These are phyloP conservation scores for Citrus unshiu DNA, from an alignment of 345 rosid genomes.

Conservation along the genomic window DNA sequence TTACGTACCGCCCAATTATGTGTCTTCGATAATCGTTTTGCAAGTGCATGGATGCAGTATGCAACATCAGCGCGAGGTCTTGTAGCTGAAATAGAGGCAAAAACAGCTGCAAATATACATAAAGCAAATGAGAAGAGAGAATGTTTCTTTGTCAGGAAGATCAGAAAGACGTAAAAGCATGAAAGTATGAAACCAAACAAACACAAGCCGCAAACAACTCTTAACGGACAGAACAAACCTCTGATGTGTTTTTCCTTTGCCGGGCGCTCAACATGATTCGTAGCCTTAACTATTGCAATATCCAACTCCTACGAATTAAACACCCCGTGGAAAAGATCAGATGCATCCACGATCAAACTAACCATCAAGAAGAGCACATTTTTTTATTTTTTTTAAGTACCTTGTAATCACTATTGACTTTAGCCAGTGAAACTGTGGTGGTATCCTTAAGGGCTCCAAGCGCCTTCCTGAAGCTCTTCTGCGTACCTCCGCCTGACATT, in stretches of 20 bases:
- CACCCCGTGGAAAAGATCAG: conserved; percentile 9
- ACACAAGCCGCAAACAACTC: too few relatives aligned
- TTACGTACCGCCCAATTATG: conserved; percentile 95
- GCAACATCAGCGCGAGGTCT: conserved; percentile 99
- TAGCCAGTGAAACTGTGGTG: conserved; percentile 96
- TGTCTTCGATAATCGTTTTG: conserved; percentile 78
- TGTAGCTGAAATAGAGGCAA: conserved; percentile 87
- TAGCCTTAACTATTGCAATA: conserved; percentile 91
- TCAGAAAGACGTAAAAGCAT: background rate
- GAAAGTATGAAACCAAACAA: background rate
- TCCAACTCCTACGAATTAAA: conserved; percentile 63
- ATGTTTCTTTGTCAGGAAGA: background rate
- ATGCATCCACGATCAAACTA: background rate
- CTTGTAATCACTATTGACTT: conserved; percentile 97
- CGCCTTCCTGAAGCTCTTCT: conserved; percentile 89
- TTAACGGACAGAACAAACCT: conserved; percentile 36
- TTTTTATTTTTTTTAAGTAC: conserved; percentile 27
- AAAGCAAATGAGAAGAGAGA: background rate
- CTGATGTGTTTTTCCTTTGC: conserved; percentile 85
- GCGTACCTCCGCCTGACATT: conserved; percentile 84
- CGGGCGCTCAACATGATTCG: conserved; percentile 91
- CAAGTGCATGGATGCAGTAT: conserved; percentile 90
- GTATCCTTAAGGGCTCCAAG: conserved; percentile 95
- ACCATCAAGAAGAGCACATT: background rate
- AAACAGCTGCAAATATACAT: conserved; percentile 65